Percentiles rank a stretch among this genome's conserved stretches.
Conservation (phyloP, 2,329 filamentous ascomycete species). For the Chrysoporthe deuterocubensis region DNA sequence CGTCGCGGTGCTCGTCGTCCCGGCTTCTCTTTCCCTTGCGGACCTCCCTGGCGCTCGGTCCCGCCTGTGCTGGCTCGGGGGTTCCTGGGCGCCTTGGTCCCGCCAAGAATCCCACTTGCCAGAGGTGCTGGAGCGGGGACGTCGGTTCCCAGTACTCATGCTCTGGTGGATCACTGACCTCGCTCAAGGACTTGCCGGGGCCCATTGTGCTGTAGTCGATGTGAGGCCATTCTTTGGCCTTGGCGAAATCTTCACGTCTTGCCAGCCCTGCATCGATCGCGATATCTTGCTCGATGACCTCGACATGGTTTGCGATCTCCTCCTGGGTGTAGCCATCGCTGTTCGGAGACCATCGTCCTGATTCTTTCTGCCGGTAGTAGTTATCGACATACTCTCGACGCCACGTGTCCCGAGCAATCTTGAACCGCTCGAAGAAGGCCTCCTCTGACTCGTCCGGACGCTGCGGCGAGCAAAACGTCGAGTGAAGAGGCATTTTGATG, state of each 20-base stretch:
- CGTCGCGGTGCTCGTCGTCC: not conserved
- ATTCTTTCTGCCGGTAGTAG: conserved; percentile 2
- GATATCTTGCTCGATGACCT: not conserved
- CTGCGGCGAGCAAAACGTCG: not conserved
- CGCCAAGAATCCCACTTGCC: no score
- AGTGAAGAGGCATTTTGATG: not conserved
- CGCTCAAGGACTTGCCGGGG: conserved; percentile 16
- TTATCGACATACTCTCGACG: conserved; percentile 9
- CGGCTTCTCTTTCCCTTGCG: conserved; percentile 6
- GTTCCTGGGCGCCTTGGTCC: not conserved
- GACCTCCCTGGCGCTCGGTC: conserved; percentile 1
- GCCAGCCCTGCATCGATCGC: conserved; percentile 2
- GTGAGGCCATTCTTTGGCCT: not conserved
- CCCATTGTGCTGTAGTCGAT: not conserved
- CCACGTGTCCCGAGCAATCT: conserved; percentile 1
- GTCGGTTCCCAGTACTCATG: not conserved
- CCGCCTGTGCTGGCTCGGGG: not conserved
- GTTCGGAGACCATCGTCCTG: not conserved
- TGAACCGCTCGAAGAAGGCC: not conserved
- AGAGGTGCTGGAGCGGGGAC: no score
- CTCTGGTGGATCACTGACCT: not conserved
- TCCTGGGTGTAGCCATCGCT: not conserved
- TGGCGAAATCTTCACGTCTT: conserved; percentile 4
- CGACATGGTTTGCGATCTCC: not conserved
- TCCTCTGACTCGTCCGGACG: conserved; percentile 2